Base-by-base conservation (phyloP, 2,329 filamentous ascomycete species). In the Grosmannia penicillata region DNA sequence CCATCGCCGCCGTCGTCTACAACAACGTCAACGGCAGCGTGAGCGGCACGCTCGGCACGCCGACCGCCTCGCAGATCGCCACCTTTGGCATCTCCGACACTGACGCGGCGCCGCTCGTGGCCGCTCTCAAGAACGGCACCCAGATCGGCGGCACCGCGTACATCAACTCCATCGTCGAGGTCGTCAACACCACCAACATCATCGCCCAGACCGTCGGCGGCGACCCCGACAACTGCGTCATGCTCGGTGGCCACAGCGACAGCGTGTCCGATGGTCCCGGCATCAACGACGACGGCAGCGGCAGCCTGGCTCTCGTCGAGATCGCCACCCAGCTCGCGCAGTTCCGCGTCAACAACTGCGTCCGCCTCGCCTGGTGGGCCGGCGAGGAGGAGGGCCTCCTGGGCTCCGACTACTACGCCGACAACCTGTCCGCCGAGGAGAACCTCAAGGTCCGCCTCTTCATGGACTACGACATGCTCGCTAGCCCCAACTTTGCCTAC, bases 221-320 rank as follows among this genome's bases (percentile, higher is more conserved):
- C 8, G 75, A 79, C 51, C 60, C 59, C 2, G 60, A 77, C 25
- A 77, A 79, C 57, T 75, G 72, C 48, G 71, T 79, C 33, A 73
- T 77, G 69, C 62, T 78, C 1, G 75, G 75, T 15, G 75, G 65
- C 2, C 75, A 80, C 58, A 74, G 66, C 25, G 75, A 79, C 52
- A 72, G 68, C 44, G 75, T 79, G 14, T 51, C 61, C 1, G 75
- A 70, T 37, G 75, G 76, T 1, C 74, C 75, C 1, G 81, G 81
- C 17, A 84, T 86, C 64, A 86, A 86, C 54, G 81, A 86, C 48
- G 78, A 86, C 49, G 81, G 81, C 33, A 78, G 75, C 4, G 81
- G 81, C 39, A 74, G 68, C 25, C 49, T 75, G 39, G 68, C 71
- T 1, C 58, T 79, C 6, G 65, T 80, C 28, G 75, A 80, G 51